Percentiles rank a stretch among this genome's conserved stretches.
Conservation (phyloP, 2,329 filamentous ascomycete genomes). For the Shiraia sp. region DNA sequence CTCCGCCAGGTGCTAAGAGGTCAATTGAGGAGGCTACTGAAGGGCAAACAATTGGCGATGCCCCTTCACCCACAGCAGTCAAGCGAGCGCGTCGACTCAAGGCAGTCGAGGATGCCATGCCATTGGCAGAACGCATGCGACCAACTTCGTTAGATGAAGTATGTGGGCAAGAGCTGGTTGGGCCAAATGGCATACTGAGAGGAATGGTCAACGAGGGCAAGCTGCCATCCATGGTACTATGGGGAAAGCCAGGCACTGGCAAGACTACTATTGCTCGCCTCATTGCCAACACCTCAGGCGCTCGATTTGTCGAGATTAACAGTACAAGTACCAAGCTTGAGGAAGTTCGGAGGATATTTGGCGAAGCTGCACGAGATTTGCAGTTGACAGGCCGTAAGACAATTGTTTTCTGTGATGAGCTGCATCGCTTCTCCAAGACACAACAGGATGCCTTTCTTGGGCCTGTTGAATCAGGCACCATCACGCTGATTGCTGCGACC, state of each 20-base stretch:
- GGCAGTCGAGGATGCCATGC: slow-evolving; percentile 70
- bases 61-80: slow-evolving; percentile 46
- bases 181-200: slow-evolving; percentile 78
- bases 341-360: slow-evolving; percentile 91
- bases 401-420: slow-evolving; percentile 97
- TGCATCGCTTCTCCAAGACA: slow-evolving; percentile 85
- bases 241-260: slow-evolving; percentile 79
- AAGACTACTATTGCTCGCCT: slow-evolving; percentile 93
- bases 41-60: slow-evolving; percentile 20
- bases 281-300: slow-evolving; percentile 72
- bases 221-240: slow-evolving; percentile 93
- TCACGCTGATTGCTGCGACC: slow-evolving; percentile 92
- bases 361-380: slow-evolving; percentile 79
- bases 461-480: slow-evolving; percentile 86
- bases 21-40: slow-evolving; percentile 23
- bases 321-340: slow-evolving; percentile 85
- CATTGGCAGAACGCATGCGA: slow-evolving; percentile 91
- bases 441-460: slow-evolving; percentile 95
- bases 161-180: slow-evolving; percentile 89
- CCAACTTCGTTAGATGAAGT: slow-evolving; percentile 83
- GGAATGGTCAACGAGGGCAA: slow-evolving; percentile 83
- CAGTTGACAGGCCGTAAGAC: slow-evolving; percentile 84
- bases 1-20: slow-evolving; percentile 32
- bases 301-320: slow-evolving; percentile 70
- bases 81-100: slow-evolving; percentile 62